A percentile compares a stretch with the other conserved stretches of the same genome.
Evolutionary conservation across 164 flowering plant species (phyloP).

Genomic region (grape (Vitis vinifera)): ASM3070453v1 NC_081822.1:9623001-9623500

Average conservation of each 20-base stretch:
- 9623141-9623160: conserved; percentile 24
- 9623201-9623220: neutral
- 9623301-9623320: neutral
- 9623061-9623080: conserved; percentile 2
- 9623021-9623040: conserved; percentile 49
- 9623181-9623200: conserved; percentile 16
- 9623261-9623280: too few relatives aligned
- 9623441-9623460: neutral
- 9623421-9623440: neutral
- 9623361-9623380: neutral
- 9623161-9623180: conserved; percentile 10
- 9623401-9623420: neutral
- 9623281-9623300: too few relatives aligned
- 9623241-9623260: neutral
- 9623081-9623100: neutral
- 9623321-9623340: neutral
- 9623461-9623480: neutral
- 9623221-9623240: neutral
- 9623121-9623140: conserved; percentile 25
- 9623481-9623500: neutral
- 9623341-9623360: neutral
- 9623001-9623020: conserved; percentile 15
- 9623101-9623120: conserved; percentile 43
- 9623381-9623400: neutral
- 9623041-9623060: conserved; percentile 32